Percentiles rank a stretch among this genome's conserved stretches.
Conservation (phyloP, 164 flowering plant species). For the Aristolochia contorta region DNA sequence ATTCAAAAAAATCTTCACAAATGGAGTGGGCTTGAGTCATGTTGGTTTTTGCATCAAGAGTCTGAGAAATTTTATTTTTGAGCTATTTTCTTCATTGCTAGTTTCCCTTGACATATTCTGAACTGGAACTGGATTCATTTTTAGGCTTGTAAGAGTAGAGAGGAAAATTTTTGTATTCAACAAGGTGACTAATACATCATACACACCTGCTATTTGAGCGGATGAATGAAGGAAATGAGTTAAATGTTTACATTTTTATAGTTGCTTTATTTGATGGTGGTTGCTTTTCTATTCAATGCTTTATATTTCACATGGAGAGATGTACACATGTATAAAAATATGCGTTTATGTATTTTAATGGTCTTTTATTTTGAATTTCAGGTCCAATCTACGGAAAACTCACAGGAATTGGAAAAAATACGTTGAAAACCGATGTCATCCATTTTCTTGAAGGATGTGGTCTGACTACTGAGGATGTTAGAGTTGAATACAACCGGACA, state of each 20-base stretch:
- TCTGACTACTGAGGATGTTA: slow-evolving; percentile 42
- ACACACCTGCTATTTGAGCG: not conserved
- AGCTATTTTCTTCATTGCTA: too few relatives aligned
- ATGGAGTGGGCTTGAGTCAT: too few relatives aligned
- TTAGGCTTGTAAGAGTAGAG: too few relatives aligned
- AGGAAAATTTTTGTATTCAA: too few relatives aligned
- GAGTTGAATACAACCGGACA: slow-evolving; percentile 33
- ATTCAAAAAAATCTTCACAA: too few relatives aligned
- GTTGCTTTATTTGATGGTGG: not conserved
- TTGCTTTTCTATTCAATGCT: not conserved
- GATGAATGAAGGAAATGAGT: not conserved
- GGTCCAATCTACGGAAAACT: slow-evolving; percentile 38
- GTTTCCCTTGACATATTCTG: too few relatives aligned
- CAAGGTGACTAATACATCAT: too few relatives aligned
- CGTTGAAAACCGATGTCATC: slow-evolving; percentile 36
- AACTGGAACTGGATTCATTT: too few relatives aligned
- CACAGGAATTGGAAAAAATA: slow-evolving; percentile 6
- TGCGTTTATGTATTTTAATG: not conserved
- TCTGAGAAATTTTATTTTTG: too few relatives aligned
- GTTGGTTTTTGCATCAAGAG: too few relatives aligned
- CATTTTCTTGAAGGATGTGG: slow-evolving; percentile 45
- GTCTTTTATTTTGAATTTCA: slow-evolving; percentile 9
- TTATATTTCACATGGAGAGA: not conserved
- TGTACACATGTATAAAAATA: not conserved
- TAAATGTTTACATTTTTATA: not conserved